Conservation (phyloP, 345 rosid species). For the Clarkia xantiana region DNA sequence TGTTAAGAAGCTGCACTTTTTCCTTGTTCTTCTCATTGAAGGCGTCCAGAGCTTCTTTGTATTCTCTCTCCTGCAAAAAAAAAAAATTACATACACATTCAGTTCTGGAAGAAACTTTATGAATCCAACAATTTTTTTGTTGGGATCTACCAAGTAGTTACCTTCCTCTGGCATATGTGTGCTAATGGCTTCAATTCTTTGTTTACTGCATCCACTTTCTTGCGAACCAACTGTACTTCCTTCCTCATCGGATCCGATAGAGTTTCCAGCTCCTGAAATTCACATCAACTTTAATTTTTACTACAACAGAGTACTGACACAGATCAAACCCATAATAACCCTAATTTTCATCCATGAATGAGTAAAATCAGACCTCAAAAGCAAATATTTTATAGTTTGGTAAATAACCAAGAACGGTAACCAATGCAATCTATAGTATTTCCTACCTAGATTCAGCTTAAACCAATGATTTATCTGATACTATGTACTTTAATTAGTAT, state of each 20-base stretch:
- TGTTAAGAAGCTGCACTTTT: slow-evolving; percentile 27
- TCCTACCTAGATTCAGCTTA: too few species aligned
- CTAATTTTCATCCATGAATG: too few species aligned
- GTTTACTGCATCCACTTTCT: slow-evolving; percentile 80
- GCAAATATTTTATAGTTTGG: too few species aligned
- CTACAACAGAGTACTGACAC: not conserved
- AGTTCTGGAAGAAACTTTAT: not conserved
- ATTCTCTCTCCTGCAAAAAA: slow-evolving; percentile 59
- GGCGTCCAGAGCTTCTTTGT: slow-evolving; percentile 44
- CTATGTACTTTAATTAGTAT: too few species aligned
- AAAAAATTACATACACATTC: not conserved
- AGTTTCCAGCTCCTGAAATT: slow-evolving; percentile 68
- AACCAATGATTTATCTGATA: too few species aligned
- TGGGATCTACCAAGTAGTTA: slow-evolving; percentile 7
- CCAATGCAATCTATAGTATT: too few species aligned
- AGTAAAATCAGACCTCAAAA: too few species aligned
- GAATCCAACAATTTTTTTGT: not conserved
- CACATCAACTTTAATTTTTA: too few species aligned
- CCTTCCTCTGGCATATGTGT: slow-evolving; percentile 78
- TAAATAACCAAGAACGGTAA: too few species aligned
- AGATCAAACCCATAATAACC: too few species aligned
- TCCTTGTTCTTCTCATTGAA: slow-evolving; percentile 72
- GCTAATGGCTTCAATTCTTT: slow-evolving; percentile 87
- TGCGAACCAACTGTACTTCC: slow-evolving; percentile 66
- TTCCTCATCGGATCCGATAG: slow-evolving; percentile 95